A percentile compares a stretch with the other conserved stretches of the same genome.
Evolutionary conservation across 108 stramenopile species (phyloP).

Genomic region (Skeletonema tropicum): DNA sequence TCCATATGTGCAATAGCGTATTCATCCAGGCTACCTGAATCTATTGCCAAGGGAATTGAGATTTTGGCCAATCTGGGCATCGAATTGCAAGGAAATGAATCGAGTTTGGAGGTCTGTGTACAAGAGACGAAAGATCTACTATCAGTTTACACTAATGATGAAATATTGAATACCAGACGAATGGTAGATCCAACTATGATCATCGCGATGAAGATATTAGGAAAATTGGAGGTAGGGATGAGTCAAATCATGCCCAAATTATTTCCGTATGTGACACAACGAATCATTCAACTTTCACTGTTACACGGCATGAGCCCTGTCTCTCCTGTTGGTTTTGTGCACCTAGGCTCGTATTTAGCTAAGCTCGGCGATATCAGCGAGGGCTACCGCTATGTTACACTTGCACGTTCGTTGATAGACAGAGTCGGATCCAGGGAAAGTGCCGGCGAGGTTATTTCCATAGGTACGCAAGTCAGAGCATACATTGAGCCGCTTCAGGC

Average conservation of each 20-base stretch:
- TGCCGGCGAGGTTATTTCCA: constrained; percentile 13
- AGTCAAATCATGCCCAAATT: background rate
- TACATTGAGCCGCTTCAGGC: background rate
- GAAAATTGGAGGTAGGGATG: background rate
- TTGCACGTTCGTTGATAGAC: constrained; percentile 10
- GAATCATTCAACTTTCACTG: background rate
- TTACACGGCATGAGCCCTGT: too few species aligned
- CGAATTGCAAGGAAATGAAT: constrained; percentile 6
- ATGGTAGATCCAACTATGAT: constrained; percentile 18
- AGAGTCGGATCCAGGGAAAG: constrained; percentile 6
- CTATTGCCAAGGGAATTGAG: background rate
- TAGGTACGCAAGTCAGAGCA: constrained; percentile 2
- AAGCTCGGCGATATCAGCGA: constrained; percentile 8
- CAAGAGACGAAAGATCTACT: constrained; percentile 7
- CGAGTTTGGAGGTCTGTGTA: background rate
- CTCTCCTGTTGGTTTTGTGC: background rate
- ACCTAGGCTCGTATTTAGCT: constrained; percentile 14
- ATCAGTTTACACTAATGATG: background rate
- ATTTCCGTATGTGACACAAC: background rate
- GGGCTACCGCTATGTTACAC: constrained; percentile 15
- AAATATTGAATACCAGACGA: constrained; percentile 9
- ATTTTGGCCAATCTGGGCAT: constrained; percentile 10
- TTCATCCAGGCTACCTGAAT: constrained; percentile 5
- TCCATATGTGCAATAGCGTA: background rate
- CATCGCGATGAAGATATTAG: constrained; percentile 19